These are phyloP conservation scores for Luffa acutangula DNA, from an alignment of 306 rosid genomes.

Conservation along the genomic window DNA sequence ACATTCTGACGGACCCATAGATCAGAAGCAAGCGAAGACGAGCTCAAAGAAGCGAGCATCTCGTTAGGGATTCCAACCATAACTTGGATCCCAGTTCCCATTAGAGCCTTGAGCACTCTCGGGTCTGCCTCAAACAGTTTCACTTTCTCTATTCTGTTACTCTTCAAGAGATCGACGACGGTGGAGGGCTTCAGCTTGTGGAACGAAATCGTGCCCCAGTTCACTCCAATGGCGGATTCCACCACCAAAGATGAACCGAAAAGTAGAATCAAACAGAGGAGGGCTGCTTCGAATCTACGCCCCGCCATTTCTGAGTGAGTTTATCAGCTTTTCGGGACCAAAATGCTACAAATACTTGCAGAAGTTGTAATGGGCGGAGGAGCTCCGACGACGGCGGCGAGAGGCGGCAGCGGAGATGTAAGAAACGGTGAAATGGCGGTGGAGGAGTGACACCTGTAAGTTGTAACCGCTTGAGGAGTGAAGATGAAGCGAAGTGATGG, in stretches of 20 bases:
- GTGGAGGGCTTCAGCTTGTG: conserved; percentile 61
- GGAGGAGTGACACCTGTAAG: not conserved
- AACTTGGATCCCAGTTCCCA: conserved; percentile 68
- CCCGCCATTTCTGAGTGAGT: conserved; percentile 22
- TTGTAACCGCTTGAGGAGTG: conserved; percentile 5
- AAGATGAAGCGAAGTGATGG: not conserved
- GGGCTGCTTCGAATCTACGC: conserved; percentile 17
- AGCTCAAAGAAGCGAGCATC: conserved; percentile 47
- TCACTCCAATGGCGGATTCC: conserved; percentile 67
- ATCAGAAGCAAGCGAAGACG: conserved; percentile 65
- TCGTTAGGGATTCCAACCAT: conserved; percentile 91
- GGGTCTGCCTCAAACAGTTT: conserved; percentile 83
- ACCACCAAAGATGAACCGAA: conserved; percentile 26
- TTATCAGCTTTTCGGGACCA: not conserved
- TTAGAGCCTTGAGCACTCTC: conserved; percentile 38
- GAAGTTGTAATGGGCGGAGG: not conserved
- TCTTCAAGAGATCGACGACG: conserved; percentile 68
- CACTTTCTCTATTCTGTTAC: conserved; percentile 56
- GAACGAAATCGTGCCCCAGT: conserved; percentile 80
- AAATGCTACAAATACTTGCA: not conserved
- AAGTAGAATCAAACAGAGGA: conserved; percentile 15
- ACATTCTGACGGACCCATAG: conserved; percentile 74
- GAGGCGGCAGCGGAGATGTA: not conserved
- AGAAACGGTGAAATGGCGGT: not conserved
- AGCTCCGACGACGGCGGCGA: not conserved